Base-by-base conservation (phyloP, 495 filamentous ascomycete species). In the Aspergillus sclerotiicarbonarius region DNA sequence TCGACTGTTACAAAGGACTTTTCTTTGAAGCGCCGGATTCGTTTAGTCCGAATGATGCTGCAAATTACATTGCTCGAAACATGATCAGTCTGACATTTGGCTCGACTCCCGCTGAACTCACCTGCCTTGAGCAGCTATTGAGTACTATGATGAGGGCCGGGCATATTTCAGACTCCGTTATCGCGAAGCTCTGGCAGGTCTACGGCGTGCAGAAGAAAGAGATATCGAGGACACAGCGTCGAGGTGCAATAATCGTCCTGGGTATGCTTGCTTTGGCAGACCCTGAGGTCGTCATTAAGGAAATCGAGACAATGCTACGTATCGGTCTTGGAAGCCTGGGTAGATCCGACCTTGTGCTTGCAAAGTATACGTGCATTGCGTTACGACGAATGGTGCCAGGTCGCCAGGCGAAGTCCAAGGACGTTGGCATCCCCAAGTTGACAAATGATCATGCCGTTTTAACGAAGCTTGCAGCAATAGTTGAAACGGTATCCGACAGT, bases 51-150 rank as follows among this genome's bases (percentile, higher is more conserved):
- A 98, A 97, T 65, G 94, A 98, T 68, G 84, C 91, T 9, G 94
- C 94, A 21, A 98, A 94, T 71, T 98, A 92, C 65, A 90, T 99
- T 64, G 93, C 93, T 35, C 84, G 92, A 49, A 98, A 97, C 75
- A 98, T 99, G 95, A 97, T 98, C 71, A 96, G 90, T 75, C 76
- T 99, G 59, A 99, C 94, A 0, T 97, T 96, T 69, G 93, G 92
- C 15, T 90, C 92, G 5, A 96, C 92, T 0, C 89, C 92, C 4
- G 94, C 94, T 1, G 94, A 99, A 67, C 78, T 98, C 32, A 99
- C 94, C 3, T 96, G 91, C 37, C 79, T 99, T 18, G 94, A 98
- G 68, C 94, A 98, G 74, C 79, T 99, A 16, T 74, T 98, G 5
- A 90, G 89, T 62, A 97, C 91, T 0, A 98, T 99, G 94, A 96